A percentile compares a stretch with the other conserved stretches of the same genome.
Conservation (phyloP, 2,329 filamentous ascomycete genomes). For the Paradendryphiella salina region DNA sequence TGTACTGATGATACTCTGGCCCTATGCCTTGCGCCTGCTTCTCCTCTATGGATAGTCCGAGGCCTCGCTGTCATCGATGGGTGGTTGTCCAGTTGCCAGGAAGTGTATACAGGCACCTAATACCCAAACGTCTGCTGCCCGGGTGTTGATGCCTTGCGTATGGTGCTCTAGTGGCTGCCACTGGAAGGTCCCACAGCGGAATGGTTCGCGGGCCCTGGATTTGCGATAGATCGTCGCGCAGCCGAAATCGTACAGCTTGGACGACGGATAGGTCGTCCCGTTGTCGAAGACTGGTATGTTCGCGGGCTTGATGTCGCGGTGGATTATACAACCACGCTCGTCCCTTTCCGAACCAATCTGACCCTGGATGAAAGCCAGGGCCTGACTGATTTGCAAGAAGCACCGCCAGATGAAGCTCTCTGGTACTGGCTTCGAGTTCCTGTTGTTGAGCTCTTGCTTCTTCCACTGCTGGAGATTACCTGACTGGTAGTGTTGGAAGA, state of each 20-base stretch:
- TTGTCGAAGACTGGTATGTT: conserved; percentile 33
- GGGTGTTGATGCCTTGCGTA: conserved; percentile 24
- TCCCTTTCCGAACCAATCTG: conserved; percentile 10
- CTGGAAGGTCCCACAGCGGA: conserved; percentile 24
- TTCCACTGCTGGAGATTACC: conserved; percentile 32
- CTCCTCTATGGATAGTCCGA: conserved; percentile 11
- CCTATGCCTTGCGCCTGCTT: conserved; percentile 12
- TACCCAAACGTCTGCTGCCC: conserved; percentile 38
- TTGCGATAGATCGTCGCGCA: conserved; percentile 11
- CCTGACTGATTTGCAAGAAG: conserved; percentile 36
- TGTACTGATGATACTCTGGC: conserved; percentile 24
- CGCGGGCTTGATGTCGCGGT: conserved; percentile 38
- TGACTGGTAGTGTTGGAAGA: conserved; percentile 28
- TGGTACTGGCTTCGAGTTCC: conserved; percentile 25
- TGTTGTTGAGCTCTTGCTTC: conserved; percentile 14
- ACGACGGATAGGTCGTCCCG: conserved; percentile 31
- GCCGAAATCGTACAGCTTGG: conserved; percentile 36
- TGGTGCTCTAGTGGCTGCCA: conserved; percentile 42
- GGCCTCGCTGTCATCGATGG: conserved; percentile 12
- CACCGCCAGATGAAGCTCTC: conserved; percentile 37
- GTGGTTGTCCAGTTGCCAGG: conserved; percentile 27
- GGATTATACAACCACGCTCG: conserved; percentile 12
- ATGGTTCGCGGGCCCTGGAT: neutral
- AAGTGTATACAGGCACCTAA: conserved; percentile 39
- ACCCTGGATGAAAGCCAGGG: conserved; percentile 33